Percentiles rank a stretch among this genome's conserved stretches.
Conservation (phyloP, 148 eudicot species). For the Vaccinium darrowii region DNA sequence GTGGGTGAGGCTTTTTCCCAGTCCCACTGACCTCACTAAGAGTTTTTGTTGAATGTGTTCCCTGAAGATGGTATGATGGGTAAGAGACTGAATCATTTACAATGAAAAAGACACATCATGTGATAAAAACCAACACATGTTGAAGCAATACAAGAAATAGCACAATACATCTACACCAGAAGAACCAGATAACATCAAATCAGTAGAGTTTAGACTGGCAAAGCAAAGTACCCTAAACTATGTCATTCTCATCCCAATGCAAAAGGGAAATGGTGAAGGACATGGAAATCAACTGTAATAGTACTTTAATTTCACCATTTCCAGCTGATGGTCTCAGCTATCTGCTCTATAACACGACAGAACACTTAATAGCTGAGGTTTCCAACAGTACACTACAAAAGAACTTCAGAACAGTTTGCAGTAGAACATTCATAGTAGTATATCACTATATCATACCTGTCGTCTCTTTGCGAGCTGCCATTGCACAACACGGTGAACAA, state of each 20-base stretch:
- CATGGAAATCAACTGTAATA: neutral
- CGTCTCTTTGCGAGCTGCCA: slow-evolving; percentile 99
- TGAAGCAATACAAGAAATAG: slow-evolving; percentile 4
- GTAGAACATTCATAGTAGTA: neutral
- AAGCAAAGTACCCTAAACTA: neutral
- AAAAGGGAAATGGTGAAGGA: neutral
- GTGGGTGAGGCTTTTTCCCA: slow-evolving; percentile 82
- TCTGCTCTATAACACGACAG: neutral
- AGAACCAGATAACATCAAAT: neutral
- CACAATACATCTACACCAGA: neutral
- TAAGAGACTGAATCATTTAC: neutral
- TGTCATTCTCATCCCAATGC: neutral
- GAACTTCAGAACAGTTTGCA: neutral
- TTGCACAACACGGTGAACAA: slow-evolving; percentile 90
- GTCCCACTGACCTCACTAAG: slow-evolving; percentile 98
- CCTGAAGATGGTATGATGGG: slow-evolving; percentile 37
- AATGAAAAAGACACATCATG: neutral
- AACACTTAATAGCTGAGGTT: neutral
- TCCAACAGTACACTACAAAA: neutral
- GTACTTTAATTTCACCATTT: neutral
- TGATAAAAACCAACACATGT: neutral
- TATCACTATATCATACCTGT: slow-evolving; percentile 54
- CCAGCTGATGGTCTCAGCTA: neutral
- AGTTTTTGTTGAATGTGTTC: slow-evolving; percentile 97
- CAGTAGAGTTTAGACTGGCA: neutral